Percentiles rank a stretch among this genome's conserved stretches.
These are phyloP conservation scores for Nakazawaea populi DNA, from an alignment of 805 yeast species.

Conservation along the genomic window DNA sequence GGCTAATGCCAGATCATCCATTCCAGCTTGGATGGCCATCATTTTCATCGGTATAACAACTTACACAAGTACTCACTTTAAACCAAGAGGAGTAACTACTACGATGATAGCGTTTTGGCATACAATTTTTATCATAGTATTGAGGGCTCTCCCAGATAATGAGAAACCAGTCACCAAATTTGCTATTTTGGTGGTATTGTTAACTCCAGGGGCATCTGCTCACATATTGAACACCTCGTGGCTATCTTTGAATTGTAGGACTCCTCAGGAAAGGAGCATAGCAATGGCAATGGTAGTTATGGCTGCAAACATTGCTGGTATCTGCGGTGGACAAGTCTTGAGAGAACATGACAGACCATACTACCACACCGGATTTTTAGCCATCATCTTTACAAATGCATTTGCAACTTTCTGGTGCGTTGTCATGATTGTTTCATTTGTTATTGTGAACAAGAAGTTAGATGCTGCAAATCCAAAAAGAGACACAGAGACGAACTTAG, in stretches of 20 bases:
- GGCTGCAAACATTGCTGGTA: slow-evolving; percentile 17
- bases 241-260: slow-evolving; percentile 11
- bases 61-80: slow-evolving; percentile 6
- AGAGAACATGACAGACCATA: slow-evolving; percentile 14
- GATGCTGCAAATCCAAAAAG: not conserved
- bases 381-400: slow-evolving; percentile 8
- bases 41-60: not conserved
- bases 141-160: not conserved
- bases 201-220: not conserved
- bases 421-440: not conserved
- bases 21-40: slow-evolving; percentile 5
- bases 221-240: slow-evolving; percentile 15
- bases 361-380: slow-evolving; percentile 12
- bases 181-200: slow-evolving; percentile 4
- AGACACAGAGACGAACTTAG: not conserved
- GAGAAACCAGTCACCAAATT: not conserved
- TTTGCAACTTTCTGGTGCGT: slow-evolving; percentile 13
- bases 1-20: slow-evolving; percentile 14
- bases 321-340: slow-evolving; percentile 15
- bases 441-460: not conserved
- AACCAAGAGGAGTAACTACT: slow-evolving; percentile 8
- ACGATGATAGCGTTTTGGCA: slow-evolving; percentile 4
- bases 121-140: not conserved
- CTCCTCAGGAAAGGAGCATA: slow-evolving; percentile 13
- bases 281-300: slow-evolving; percentile 14